These are phyloP conservation scores for Gloeostereum incarnatum DNA, from an alignment of 768 basidiomycete species.

Conservation along the genomic window DNA sequence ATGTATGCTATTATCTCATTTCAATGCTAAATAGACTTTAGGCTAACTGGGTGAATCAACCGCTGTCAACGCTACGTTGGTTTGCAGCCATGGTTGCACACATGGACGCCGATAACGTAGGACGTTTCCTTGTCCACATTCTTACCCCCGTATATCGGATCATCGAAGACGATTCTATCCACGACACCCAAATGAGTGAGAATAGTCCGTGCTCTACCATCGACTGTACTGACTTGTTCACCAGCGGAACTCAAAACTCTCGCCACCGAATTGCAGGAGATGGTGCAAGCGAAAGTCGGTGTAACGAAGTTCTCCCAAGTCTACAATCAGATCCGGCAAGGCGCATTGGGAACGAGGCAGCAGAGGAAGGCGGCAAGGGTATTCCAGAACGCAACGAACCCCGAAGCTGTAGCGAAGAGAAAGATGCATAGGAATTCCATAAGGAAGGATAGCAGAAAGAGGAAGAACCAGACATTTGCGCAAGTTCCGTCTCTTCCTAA, in stretches of 20 bases:
- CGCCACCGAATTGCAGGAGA: conserved; percentile 76
- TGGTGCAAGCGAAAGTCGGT: conserved; percentile 83
- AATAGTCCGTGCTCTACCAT: conserved; percentile 4
- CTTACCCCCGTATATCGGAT: conserved; percentile 83
- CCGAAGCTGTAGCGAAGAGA: conserved; percentile 66
- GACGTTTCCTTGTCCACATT: conserved; percentile 74
- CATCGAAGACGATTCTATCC: conserved; percentile 77
- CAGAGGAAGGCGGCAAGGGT: conserved; percentile 61
- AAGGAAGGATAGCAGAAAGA: conserved; percentile 83
- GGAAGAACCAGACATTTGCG: conserved; percentile 57
- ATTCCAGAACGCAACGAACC: conserved; percentile 57
- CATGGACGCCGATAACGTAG: conserved; percentile 50
- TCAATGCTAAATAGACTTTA: conserved; percentile 24
- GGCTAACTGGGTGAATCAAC: conserved; percentile 80
- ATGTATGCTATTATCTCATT: conserved; percentile 6
- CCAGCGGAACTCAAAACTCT: conserved; percentile 78
- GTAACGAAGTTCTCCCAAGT: conserved; percentile 71
- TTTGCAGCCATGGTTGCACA: conserved; percentile 85
- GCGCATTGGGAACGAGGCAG: conserved; percentile 52
- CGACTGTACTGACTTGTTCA: not conserved
- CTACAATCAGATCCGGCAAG: conserved; percentile 77
- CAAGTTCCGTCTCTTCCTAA: conserved; percentile 25
- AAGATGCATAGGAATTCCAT: conserved; percentile 60
- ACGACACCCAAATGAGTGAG: conserved; percentile 72
- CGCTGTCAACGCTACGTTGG: conserved; percentile 76